Evolutionary conservation across 2,329 filamentous ascomycete genomes (phyloP).

Genomic region (Hymenoscyphus infarciens): DNA sequence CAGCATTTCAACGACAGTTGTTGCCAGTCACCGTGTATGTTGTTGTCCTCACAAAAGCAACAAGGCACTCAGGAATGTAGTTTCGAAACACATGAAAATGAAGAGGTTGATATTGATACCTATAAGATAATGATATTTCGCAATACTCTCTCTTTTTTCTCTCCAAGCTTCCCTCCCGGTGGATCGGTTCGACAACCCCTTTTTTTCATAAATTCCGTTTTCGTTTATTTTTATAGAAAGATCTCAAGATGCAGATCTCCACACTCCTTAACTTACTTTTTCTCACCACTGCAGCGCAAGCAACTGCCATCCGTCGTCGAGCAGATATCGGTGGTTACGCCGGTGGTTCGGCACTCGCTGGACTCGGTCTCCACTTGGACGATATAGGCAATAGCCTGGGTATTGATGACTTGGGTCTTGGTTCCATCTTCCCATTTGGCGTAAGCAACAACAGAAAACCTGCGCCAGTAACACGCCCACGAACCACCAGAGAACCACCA

Average conservation of each 20-base stretch:
- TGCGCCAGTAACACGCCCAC: not conserved
- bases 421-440: not conserved
- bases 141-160: not conserved
- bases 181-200: not conserved
- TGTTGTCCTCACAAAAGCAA: not conserved
- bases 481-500: not conserved
- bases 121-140: slow-evolving; percentile 2
- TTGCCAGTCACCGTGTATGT: not conserved
- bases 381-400: not conserved
- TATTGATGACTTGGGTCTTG: not conserved
- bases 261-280: not conserved
- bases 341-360: not conserved
- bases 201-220: too few relatives aligned
- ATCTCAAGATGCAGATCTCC: not conserved
- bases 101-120: not conserved
- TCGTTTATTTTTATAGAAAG: not conserved
- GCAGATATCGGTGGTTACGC: not conserved
- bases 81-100: not conserved
- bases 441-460: not conserved
- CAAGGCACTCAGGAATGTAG: not conserved
- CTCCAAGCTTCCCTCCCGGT: not conserved
- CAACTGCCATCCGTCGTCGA: not conserved
- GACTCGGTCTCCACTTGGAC: not conserved
- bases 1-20: not conserved
- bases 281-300: not conserved